phyloP scores from a whole-genome alignment of 305 asterid genomes.

The Withania somnifera region DNA sequence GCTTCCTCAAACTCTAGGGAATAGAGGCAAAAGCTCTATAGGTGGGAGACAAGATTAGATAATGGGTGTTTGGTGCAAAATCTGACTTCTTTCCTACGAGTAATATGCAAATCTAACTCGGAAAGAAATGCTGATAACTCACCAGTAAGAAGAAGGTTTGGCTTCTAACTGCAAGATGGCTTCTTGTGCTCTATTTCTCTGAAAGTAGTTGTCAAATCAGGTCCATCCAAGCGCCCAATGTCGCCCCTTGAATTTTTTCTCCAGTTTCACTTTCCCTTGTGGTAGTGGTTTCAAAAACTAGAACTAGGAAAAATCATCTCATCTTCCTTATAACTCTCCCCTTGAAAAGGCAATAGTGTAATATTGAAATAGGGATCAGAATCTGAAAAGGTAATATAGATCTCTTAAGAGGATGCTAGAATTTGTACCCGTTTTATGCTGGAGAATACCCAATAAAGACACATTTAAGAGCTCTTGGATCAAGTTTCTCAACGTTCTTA shows the following conservation, averaged over 20 bases:
- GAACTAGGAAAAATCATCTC: background rate
- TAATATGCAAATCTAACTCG: background rate
- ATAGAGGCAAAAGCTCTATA: background rate
- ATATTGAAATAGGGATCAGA: background rate
- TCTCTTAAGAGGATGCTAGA: too few relatives aligned
- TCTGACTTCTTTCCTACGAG: background rate
- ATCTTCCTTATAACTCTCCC: background rate
- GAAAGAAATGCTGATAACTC: background rate
- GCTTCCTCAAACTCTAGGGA: background rate
- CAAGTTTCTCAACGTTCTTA: too few relatives aligned
- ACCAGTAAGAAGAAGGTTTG: background rate
- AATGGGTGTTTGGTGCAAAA: background rate
- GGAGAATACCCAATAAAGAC: too few relatives aligned
- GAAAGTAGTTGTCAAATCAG: background rate
- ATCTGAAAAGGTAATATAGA: too few relatives aligned
- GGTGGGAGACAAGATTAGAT: background rate
- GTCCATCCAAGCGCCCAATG: background rate
- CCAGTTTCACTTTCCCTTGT: background rate
- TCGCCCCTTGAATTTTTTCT: background rate
- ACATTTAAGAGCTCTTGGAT: too few relatives aligned
- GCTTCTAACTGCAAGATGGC: background rate
- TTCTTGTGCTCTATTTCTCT: background rate
- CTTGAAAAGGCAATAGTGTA: background rate
- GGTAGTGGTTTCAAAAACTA: background rate
- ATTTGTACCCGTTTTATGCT: too few relatives aligned